A percentile compares a stretch with the other conserved stretches of the same genome.
These are phyloP conservation scores for Podospora australis DNA, from an alignment of 495 filamentous ascomycete species.

Conservation along the genomic window DNA sequence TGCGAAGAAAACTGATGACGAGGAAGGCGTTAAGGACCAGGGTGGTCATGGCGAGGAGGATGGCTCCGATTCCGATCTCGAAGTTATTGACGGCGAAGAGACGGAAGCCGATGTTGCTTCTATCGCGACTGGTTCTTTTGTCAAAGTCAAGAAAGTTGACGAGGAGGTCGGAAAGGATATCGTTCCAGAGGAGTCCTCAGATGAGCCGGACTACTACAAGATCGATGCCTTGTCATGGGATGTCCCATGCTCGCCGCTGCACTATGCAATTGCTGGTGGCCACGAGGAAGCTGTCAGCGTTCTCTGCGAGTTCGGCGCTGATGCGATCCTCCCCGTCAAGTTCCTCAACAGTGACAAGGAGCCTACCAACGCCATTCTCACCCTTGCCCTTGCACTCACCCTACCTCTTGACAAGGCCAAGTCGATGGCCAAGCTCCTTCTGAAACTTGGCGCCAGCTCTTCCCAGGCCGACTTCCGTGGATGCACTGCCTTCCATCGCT, in stretches of 20 bases:
- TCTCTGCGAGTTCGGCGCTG: slow-evolving; percentile 63
- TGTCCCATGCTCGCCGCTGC: slow-evolving; percentile 60
- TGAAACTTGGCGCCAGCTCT: slow-evolving; percentile 63
- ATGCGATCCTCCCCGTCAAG: slow-evolving; percentile 66
- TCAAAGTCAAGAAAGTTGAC: slow-evolving; percentile 51
- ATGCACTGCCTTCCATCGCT: slow-evolving; percentile 53
- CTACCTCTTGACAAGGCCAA: slow-evolving; percentile 54
- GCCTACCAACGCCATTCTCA: slow-evolving; percentile 54
- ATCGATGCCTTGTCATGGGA: slow-evolving; percentile 74
- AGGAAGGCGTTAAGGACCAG: slow-evolving; percentile 16
- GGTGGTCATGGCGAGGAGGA: slow-evolving; percentile 32
- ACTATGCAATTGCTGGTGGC: slow-evolving; percentile 68
- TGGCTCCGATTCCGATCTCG: slow-evolving; percentile 34
- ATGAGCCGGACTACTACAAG: slow-evolving; percentile 71
- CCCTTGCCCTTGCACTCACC: slow-evolving; percentile 52
- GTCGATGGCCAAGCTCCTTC: slow-evolving; percentile 52
- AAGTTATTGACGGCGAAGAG: slow-evolving; percentile 40
- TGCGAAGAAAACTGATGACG: background rate
- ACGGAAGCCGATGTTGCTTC: too few relatives aligned
- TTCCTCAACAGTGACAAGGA: slow-evolving; percentile 38
- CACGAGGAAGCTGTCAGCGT: slow-evolving; percentile 59
- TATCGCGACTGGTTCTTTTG: slow-evolving; percentile 57
- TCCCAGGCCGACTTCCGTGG: slow-evolving; percentile 61
- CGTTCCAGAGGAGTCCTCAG: slow-evolving; percentile 47
- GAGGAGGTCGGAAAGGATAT: slow-evolving; percentile 24